Evolutionary conservation across 1,139 yeast genomes (phyloP).

Genomic region (Candida sp.): DNA sequence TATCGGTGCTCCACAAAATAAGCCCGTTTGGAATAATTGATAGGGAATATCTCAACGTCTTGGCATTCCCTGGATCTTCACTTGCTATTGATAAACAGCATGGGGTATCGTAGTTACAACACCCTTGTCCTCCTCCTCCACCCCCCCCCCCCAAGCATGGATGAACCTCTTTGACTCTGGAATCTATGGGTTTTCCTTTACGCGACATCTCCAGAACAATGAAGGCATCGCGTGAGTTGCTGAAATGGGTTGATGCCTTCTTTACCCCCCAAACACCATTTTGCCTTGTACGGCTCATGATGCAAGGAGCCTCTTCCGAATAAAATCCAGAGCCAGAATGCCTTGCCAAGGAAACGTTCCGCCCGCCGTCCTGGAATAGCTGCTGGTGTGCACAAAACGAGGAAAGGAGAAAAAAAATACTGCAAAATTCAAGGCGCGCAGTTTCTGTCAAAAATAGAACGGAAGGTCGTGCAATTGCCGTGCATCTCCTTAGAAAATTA

Average conservation of each 20-base stretch:
- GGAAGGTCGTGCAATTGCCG: background rate
- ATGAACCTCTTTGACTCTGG: background rate
- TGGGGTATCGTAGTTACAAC: background rate
- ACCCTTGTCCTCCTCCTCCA: too few species aligned
- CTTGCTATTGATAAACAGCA: background rate
- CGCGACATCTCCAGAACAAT: too few species aligned
- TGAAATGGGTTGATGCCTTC: background rate
- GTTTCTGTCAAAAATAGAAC: too few species aligned
- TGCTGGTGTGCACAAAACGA: background rate
- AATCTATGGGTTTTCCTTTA: background rate
- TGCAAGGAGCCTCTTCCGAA: background rate
- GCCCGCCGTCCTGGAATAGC: background rate
- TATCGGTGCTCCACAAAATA: background rate
- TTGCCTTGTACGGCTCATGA: background rate
- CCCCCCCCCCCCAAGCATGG: too few species aligned
- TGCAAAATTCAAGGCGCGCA: background rate
- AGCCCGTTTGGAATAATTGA: background rate
- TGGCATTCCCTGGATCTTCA: background rate
- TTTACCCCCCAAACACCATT: background rate
- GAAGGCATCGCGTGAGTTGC: background rate
- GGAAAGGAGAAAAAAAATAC: background rate
- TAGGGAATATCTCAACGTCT: background rate
- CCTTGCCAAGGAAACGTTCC: background rate
- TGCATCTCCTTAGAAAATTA: background rate
- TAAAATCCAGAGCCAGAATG: background rate